Percentiles rank a stretch among this genome's conserved stretches.
Evolutionary conservation across 2,329 filamentous ascomycete species (phyloP).

Genomic region (Nemania diffusa): DNA sequence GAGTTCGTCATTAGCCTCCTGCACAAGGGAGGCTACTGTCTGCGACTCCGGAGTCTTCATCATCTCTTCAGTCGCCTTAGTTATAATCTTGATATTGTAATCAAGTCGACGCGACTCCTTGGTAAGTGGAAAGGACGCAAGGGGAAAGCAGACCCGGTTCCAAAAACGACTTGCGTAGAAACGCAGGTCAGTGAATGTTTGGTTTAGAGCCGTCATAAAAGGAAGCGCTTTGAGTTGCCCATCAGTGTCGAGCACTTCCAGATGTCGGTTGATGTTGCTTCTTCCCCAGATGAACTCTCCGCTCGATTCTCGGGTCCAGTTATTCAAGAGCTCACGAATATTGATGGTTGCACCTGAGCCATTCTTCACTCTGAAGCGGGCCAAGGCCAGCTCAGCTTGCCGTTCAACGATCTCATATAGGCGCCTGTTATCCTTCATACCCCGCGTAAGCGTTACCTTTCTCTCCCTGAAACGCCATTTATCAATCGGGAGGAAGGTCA

Average conservation of each 20-base stretch:
- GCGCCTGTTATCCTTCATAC: conserved; percentile 13
- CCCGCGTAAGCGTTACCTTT: conserved; percentile 8
- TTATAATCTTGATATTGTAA: conserved; percentile 8
- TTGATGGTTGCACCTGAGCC: conserved; percentile 11
- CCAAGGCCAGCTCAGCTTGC: conserved; percentile 4
- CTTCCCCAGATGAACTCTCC: conserved; percentile 17
- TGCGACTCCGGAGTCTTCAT: not conserved
- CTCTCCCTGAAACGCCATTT: conserved; percentile 17
- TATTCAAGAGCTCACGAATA: conserved; percentile 12
- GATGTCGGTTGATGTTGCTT: conserved; percentile 7
- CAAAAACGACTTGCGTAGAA: conserved; percentile 16
- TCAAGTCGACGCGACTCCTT: conserved; percentile 10
- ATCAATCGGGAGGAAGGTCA: conserved; percentile 14
- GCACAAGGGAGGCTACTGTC: conserved; percentile 9
- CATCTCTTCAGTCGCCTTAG: conserved; percentile 9
- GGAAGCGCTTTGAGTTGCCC: conserved; percentile 4
- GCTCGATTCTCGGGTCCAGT: conserved; percentile 12
- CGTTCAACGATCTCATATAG: conserved; percentile 7
- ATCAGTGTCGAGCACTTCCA: conserved; percentile 3
- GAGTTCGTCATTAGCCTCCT: conserved; percentile 9
- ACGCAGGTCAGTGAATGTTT: conserved; percentile 9
- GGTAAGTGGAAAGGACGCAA: conserved; percentile 2
- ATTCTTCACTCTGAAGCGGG: conserved; percentile 11
- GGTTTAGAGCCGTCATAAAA: conserved; percentile 14
- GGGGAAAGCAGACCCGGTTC: conserved; percentile 12